These are phyloP conservation scores for Termitomyces eurrhizus DNA, from an alignment of 768 basidiomycete species.

Conservation along the genomic window DNA sequence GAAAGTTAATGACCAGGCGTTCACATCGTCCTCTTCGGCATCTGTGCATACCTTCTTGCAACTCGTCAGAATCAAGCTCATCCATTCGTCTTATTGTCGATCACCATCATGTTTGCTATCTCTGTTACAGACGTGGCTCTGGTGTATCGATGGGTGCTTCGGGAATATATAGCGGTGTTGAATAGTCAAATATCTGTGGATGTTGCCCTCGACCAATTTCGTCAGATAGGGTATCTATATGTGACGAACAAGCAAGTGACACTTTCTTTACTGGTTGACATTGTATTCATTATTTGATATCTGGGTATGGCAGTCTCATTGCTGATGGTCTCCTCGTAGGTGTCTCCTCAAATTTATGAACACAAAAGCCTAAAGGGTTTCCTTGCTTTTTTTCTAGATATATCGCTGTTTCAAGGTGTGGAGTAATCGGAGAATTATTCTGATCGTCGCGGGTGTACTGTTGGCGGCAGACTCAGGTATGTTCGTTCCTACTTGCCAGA, in stretches of 20 bases:
- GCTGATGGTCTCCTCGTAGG: slow-evolving; percentile 1
- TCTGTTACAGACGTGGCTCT: not conserved
- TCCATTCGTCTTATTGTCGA: not conserved
- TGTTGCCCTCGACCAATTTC: not conserved
- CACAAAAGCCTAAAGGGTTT: not conserved
- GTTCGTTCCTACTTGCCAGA: not conserved
- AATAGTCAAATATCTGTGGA: not conserved
- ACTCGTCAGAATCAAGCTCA: not conserved
- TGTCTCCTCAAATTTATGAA: not conserved
- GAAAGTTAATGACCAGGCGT: not conserved
- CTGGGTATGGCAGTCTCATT: not conserved
- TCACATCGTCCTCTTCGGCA: slow-evolving; percentile 3
- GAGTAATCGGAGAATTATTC: not conserved
- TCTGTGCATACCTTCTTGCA: not conserved
- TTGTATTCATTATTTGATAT: not conserved
- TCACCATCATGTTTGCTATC: not conserved
- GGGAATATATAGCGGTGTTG: not conserved
- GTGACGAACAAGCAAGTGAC: slow-evolving; percentile 4
- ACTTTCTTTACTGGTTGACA: not conserved
- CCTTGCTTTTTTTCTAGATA: not conserved
- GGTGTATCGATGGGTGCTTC: not conserved
- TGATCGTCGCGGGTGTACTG: not conserved
- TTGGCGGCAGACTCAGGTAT: not conserved
- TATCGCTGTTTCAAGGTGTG: slow-evolving; percentile 1
- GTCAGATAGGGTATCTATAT: slow-evolving; percentile 1